Percentiles rank a stretch among this genome's conserved stretches.
Evolutionary conservation across 495 filamentous ascomycete genomes (phyloP).

Genomic region (Aspergillus bridgeri): DNA sequence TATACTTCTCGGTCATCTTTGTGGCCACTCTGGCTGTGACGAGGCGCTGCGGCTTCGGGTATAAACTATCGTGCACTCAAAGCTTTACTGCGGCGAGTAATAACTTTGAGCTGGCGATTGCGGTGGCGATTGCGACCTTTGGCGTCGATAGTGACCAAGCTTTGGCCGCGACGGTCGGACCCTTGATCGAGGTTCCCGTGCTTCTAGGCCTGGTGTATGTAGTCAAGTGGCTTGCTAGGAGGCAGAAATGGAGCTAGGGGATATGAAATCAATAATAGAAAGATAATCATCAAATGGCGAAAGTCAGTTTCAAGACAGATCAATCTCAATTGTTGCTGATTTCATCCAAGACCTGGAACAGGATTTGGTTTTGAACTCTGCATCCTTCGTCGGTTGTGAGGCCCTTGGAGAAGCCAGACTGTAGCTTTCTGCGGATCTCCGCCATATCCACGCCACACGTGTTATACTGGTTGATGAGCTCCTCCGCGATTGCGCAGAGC

Average conservation of each 20-base stretch:
- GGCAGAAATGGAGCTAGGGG: slow-evolving; percentile 13
- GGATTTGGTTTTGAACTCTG: slow-evolving; percentile 40
- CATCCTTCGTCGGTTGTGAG: slow-evolving; percentile 32
- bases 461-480: slow-evolving; percentile 40
- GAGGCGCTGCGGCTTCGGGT: slow-evolving; percentile 65
- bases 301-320: slow-evolving; percentile 2
- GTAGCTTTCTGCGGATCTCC: slow-evolving; percentile 34
- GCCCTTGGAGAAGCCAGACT: slow-evolving; percentile 34
- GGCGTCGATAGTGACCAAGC: slow-evolving; percentile 80
- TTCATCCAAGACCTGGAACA: slow-evolving; percentile 45
- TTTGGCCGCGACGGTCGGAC: slow-evolving; percentile 84
- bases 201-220: slow-evolving; percentile 78
- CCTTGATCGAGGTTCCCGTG: slow-evolving; percentile 88
- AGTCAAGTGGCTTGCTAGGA: slow-evolving; percentile 54
- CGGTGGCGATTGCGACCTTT: slow-evolving; percentile 82
- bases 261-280: neutral
- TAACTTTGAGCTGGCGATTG: slow-evolving; percentile 93
- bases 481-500: slow-evolving; percentile 40
- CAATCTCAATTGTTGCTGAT: slow-evolving; percentile 33
- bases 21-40: slow-evolving; percentile 58
- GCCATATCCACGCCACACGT: slow-evolving; percentile 34
- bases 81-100: slow-evolving; percentile 94
- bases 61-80: slow-evolving; percentile 70
- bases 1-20: slow-evolving; percentile 79
- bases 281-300: neutral